phyloP scores from a whole-genome alignment of 164 flowering plant species.

The Hamamelis virginiana region DNA sequence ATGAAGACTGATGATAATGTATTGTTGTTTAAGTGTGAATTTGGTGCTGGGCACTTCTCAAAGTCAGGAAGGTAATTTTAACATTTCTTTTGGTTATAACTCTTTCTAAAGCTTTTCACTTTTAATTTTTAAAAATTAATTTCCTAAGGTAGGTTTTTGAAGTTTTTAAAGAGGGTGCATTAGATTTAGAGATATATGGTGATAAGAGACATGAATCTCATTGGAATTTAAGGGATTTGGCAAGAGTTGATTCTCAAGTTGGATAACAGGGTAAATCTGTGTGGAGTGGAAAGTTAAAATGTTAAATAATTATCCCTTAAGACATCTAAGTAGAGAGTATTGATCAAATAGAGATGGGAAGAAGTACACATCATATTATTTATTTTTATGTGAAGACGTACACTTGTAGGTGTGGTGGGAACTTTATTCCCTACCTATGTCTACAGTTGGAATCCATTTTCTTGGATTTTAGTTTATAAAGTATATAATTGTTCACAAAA shows the following conservation, averaged over 20 bases:
- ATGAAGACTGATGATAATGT: constrained; percentile 68
- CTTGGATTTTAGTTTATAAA: not conserved
- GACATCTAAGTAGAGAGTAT: not conserved
- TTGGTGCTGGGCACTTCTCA: constrained; percentile 80
- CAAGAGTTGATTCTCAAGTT: too few species aligned
- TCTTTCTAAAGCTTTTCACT: not conserved
- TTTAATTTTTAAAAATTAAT: not conserved
- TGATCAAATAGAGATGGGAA: not conserved
- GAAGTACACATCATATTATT: not conserved
- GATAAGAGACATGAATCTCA: too few species aligned
- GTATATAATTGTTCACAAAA: not conserved
- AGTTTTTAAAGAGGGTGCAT: not conserved
- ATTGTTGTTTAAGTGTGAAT: constrained; percentile 73
- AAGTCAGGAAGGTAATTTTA: constrained; percentile 74
- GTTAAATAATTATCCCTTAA: not conserved
- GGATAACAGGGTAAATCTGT: not conserved
- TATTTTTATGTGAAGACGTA: not conserved
- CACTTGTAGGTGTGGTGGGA: not conserved
- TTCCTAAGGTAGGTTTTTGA: too few species aligned
- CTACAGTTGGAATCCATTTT: not conserved
- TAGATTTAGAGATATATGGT: too few species aligned
- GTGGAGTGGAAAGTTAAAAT: not conserved
- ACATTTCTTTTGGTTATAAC: not conserved
- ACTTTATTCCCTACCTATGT: not conserved
- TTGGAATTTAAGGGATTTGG: too few species aligned